Evolutionary conservation across 805 yeast genomes (phyloP), one percentile per base, ranked within the genome.

Genomic region (Metschnikowia gelsemii): DNA sequence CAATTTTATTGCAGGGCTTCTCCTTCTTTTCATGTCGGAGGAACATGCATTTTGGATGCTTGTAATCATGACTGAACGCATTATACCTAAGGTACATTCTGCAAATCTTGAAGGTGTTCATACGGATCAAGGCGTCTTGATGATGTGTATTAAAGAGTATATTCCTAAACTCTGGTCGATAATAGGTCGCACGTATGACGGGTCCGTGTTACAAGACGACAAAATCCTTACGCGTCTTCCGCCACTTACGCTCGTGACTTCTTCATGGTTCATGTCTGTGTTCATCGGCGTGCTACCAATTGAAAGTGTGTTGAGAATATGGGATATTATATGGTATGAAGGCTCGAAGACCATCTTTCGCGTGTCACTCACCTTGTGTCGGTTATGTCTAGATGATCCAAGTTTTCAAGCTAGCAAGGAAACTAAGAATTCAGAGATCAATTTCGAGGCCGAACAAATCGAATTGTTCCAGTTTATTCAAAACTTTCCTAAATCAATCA

Each of bases 241-340:
- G 1, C 96, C 97, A 2, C 76, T 93, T 3, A 86, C 96, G 1
- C 72, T 93, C 33, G 93, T 95, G 51, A 93, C 98, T 0, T 91
- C 96, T 0, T 82, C 96, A 40, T 93, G 99, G 99, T 93, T 93
- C 58, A 91, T 93, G 98, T 86, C 96, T 54, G 78, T 87, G n/a
- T 93, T 86, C 63, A 88, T 93, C 25, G 96, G 96, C 0, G 80
- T 84, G 0, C 63, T 93, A 19, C 99, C 99, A 0, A 79, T 88
- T 17, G 98, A 93, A 57, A 78, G 95, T 0, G 84, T 88, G 7
- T 67, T 93, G 32, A 68, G 98, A 42, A 82, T 93, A 0, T 91
- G 99, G 98, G 99, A 93, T 63, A 87, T 95, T 47, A 65, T 91
- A 36, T 90, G 95, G 71, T 88, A 85, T 57, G 98, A 91, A 59